These are phyloP conservation scores for Odontarrhena argentea DNA, from an alignment of 345 rosid species.

Conservation along the genomic window DNA sequence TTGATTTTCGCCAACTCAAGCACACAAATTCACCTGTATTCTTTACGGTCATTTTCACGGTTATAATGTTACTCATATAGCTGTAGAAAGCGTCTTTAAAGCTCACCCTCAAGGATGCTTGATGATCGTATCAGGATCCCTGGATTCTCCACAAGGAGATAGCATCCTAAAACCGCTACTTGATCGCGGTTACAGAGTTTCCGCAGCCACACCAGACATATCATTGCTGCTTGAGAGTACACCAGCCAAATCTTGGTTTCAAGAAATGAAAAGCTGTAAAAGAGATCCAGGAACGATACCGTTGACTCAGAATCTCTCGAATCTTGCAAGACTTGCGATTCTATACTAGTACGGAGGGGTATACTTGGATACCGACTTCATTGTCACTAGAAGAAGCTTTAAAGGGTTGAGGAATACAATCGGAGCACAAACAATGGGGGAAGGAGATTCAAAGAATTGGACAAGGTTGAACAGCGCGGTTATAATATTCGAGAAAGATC, in stretches of 20 bases:
- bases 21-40: constrained; percentile 39
- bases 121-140: constrained; percentile 62
- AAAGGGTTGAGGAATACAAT: constrained; percentile 57
- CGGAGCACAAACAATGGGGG: constrained; percentile 71
- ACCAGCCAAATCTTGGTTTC: constrained; percentile 71
- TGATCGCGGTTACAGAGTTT: constrained; percentile 52
- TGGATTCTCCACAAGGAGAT: constrained; percentile 61
- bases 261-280: constrained; percentile 56
- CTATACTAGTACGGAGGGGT: constrained; percentile 79
- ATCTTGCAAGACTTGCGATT: constrained; percentile 65
- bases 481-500: constrained; percentile 63
- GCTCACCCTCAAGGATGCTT: constrained; percentile 67
- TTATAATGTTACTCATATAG: constrained; percentile 46
- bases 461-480: constrained; percentile 80
- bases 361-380: constrained; percentile 72
- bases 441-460: constrained; percentile 57
- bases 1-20: constrained; percentile 26
- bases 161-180: constrained; percentile 57
- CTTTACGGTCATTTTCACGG: constrained; percentile 38
- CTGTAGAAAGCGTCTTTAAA: constrained; percentile 65
- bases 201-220: constrained; percentile 66
- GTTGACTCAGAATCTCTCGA: constrained; percentile 71
- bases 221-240: constrained; percentile 58
- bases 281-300: constrained; percentile 84
- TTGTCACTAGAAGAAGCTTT: constrained; percentile 58